Evolutionary conservation across 495 filamentous ascomycete species (phyloP).

Genomic region (Geopyxis carbonaria): DNA sequence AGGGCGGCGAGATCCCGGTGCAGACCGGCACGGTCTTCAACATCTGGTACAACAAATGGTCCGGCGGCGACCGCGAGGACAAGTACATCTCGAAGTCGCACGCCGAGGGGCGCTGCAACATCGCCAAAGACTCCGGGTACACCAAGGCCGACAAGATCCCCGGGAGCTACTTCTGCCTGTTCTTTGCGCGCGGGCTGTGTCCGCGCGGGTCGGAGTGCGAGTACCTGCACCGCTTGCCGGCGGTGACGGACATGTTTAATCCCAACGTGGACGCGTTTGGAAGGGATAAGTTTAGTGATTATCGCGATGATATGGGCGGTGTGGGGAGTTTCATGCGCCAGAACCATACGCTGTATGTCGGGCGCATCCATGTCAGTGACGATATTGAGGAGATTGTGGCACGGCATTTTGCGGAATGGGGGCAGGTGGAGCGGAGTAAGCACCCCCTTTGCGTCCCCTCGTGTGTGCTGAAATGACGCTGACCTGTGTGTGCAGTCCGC

Average conservation of each 20-base stretch:
- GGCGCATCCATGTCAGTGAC: constrained; percentile 86
- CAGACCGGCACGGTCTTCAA: constrained; percentile 92
- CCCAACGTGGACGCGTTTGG: constrained; percentile 91
- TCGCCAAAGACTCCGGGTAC: constrained; percentile 68
- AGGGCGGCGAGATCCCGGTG: constrained; percentile 57
- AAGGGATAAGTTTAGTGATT: constrained; percentile 69
- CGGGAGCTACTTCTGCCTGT: constrained; percentile 82
- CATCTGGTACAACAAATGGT: constrained; percentile 94
- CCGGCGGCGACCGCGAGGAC: constrained; percentile 84
- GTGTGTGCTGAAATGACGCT: constrained; percentile 2
- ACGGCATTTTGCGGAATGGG: constrained; percentile 88
- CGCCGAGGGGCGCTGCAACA: constrained; percentile 63
- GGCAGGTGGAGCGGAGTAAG: constrained; percentile 61
- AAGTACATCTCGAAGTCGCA: constrained; percentile 60
- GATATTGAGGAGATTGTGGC: constrained; percentile 95
- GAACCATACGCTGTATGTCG: constrained; percentile 84
- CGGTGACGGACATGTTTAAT: constrained; percentile 66
- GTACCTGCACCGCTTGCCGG: constrained; percentile 77
- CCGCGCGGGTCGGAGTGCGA: constrained; percentile 82
- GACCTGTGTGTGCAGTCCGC: constrained; percentile 32
- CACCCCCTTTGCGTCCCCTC: not conserved
- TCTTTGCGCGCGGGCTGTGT: constrained; percentile 71
- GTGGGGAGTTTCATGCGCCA: constrained; percentile 79
- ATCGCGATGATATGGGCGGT: constrained; percentile 92
- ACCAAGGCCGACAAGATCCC: constrained; percentile 66